These are phyloP conservation scores for Theileria orientalis DNA, from an alignment of 169 alveolate genomes.

Conservation along the genomic window DNA sequence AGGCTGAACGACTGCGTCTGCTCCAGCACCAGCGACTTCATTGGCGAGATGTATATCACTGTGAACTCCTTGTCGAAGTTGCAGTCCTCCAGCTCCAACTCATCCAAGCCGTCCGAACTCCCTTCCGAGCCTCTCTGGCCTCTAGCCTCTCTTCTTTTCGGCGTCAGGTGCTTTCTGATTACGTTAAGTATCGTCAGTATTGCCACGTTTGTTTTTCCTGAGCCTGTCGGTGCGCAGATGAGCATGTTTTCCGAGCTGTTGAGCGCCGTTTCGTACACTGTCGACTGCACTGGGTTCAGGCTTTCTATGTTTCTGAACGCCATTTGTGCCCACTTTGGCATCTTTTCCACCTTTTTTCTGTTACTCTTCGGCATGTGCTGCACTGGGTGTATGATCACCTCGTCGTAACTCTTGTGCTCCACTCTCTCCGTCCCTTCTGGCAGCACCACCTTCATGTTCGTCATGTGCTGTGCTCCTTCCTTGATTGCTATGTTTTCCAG, in stretches of 20 bases:
- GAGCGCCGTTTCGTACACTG: constrained; percentile 92
- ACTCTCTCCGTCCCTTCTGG: constrained; percentile 90
- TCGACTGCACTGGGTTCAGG: constrained; percentile 93
- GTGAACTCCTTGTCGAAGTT: constrained; percentile 83
- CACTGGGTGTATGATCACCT: constrained; percentile 77
- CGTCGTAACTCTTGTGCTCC: constrained; percentile 84
- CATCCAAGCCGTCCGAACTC: constrained; percentile 65
- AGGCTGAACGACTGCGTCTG: constrained; percentile 81
- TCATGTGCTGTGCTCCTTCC: constrained; percentile 86
- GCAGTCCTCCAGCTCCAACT: background rate
- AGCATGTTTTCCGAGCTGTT: constrained; percentile 92
- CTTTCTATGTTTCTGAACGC: constrained; percentile 85
- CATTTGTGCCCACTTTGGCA: constrained; percentile 95
- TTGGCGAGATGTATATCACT: constrained; percentile 98
- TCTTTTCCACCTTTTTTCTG: constrained; percentile 66
- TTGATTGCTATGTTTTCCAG: constrained; percentile 81
- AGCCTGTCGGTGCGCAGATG: constrained; percentile 99
- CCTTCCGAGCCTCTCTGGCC: constrained; percentile 53
- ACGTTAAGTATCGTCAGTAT: constrained; percentile 94
- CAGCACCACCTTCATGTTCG: constrained; percentile 87
- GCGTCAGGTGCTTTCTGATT: constrained; percentile 50
- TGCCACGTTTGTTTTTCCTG: constrained; percentile 99
- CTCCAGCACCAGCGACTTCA: constrained; percentile 99
- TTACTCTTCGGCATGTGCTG: constrained; percentile 63
- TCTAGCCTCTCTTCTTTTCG: constrained; percentile 9